Evolutionary conservation across 2,329 filamentous ascomycete genomes (phyloP), one percentile per base, ranked within the genome.

Genomic region (Aspergillus ochraceus): DNA sequence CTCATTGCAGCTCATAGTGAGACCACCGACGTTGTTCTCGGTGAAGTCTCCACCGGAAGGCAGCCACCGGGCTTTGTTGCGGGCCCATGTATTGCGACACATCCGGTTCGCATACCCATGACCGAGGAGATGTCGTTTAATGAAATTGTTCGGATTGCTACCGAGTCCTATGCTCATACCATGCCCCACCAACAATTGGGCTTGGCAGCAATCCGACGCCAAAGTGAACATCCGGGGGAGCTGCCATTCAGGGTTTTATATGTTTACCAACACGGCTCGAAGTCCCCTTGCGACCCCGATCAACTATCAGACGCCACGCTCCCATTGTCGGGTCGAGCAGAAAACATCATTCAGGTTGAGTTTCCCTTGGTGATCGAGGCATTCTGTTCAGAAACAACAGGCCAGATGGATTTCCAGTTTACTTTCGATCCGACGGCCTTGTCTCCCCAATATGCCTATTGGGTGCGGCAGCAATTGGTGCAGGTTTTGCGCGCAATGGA

Each of bases 211-310:
- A 60, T 60, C 14, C 42, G 58, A 36, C 49, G 29, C 8, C 19
- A 36, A 30, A 51, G 32, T 42, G 50, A 32, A 6, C n/a, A 47
- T 26, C 49, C 54, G 1, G 50, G 49, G 26, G 32, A 39, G 5
- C 26, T 60, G 32, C 58, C 58, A 17, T 60, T 60, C 12, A 54
- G 54, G 19, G 54, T 57, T 5, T 45, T 60, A n/a, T 60, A 49
- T 30, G 58, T 60, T 22, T 60, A 57, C 17, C 58, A 57, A 14
- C 52, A 54, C 9, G 26, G 2, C 19, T 22, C 29, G 8, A 36
- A 12, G 10, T 36, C 30, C 9, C 30, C 30, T 36, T 36, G 30
- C 30, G 30, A 36, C 10, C 9, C 9, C 30, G 10, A 36, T 9
- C 30, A 36, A 12, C 30, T 4, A 2, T 36, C 30, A 36, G 10